These are phyloP conservation scores for Taiozyma sp. DNA, from an alignment of 1,139 yeast genomes.

Conservation along the genomic window DNA sequence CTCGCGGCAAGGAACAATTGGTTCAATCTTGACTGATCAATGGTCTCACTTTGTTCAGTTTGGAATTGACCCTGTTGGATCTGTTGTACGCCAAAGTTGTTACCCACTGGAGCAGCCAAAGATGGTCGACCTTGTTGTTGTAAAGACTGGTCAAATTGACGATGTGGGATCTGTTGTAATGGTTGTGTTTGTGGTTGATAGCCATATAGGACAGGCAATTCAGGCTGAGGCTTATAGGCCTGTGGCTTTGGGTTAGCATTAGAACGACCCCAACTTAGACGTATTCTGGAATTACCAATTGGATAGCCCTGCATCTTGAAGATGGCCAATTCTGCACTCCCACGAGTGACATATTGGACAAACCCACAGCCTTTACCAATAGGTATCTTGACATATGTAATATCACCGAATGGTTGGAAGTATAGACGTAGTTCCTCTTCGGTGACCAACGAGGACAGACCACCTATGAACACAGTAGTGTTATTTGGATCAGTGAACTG, in stretches of 20 bases:
- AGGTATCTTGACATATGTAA: conserved; percentile 82
- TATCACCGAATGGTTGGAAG: conserved; percentile 81
- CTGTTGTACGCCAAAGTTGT: conserved; percentile 12
- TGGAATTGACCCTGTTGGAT: conserved; percentile 13
- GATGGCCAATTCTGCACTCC: conserved; percentile 87
- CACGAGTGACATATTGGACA: conserved; percentile 72
- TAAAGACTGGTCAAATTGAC: conserved; percentile 3
- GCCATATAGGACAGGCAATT: conserved; percentile 19
- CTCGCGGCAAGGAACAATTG: conserved; percentile 42
- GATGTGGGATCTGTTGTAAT: conserved; percentile 6
- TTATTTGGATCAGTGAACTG: conserved; percentile 73
- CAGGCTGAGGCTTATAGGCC: conserved; percentile 20
- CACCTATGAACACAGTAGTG: conserved; percentile 95
- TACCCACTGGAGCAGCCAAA: not conserved
- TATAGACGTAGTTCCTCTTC: conserved; percentile 71
- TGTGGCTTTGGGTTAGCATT: conserved; percentile 18
- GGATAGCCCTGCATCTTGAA: conserved; percentile 91
- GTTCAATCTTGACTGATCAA: conserved; percentile 33
- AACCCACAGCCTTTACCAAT: conserved; percentile 94
- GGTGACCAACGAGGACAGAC: conserved; percentile 66
- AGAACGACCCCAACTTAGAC: conserved; percentile 84
- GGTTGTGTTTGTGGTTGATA: conserved; percentile 7
- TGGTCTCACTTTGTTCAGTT: conserved; percentile 13
- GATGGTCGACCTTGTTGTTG: conserved; percentile 1
- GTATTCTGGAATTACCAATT: conserved; percentile 77